A percentile compares a stretch with the other conserved stretches of the same genome.
These are phyloP conservation scores for Leccinum subgranulosum DNA, from an alignment of 768 basidiomycete species.

Conservation along the genomic window DNA sequence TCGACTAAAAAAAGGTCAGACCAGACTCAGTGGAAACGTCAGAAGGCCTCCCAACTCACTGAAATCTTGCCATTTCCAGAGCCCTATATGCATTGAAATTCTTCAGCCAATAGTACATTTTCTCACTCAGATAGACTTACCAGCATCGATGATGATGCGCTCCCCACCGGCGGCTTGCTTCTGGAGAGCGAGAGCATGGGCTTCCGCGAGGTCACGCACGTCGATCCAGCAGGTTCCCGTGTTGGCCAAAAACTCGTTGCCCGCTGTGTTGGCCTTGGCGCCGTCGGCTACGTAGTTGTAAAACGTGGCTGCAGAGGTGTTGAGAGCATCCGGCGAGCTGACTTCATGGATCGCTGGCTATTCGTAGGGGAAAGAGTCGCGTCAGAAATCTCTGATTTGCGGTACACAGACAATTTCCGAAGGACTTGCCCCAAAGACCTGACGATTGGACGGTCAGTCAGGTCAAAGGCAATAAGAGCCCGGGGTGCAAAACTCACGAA, in stretches of 20 bases:
- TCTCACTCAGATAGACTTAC: conserved; percentile 10
- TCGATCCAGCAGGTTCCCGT: conserved; percentile 41
- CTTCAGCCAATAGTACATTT: neutral
- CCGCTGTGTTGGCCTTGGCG: conserved; percentile 16
- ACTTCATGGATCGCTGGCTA: conserved; percentile 46
- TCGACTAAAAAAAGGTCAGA: conserved; percentile 30
- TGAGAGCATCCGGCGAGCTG: conserved; percentile 33
- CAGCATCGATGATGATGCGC: conserved; percentile 49
- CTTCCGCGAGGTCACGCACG: conserved; percentile 53
- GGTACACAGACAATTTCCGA: neutral
- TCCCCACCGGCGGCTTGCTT: conserved; percentile 52
- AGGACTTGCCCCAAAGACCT: conserved; percentile 30
- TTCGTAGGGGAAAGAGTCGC: neutral
- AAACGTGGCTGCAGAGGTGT: conserved; percentile 36
- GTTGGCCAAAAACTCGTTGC: conserved; percentile 24
- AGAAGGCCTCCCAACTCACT: conserved; percentile 14
- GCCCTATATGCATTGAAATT: conserved; percentile 6
- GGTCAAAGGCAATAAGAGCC: neutral
- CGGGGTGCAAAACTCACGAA: conserved; percentile 21
- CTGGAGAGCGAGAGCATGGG: conserved; percentile 51
- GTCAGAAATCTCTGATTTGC: neutral
- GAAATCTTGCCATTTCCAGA: conserved; percentile 32
- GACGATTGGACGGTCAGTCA: neutral
- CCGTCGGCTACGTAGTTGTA: conserved; percentile 32
- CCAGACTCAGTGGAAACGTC: neutral